phyloP scores from a whole-genome alignment of 441 rosid genomes.

The Rhodomyrtus psidioides region DNA sequence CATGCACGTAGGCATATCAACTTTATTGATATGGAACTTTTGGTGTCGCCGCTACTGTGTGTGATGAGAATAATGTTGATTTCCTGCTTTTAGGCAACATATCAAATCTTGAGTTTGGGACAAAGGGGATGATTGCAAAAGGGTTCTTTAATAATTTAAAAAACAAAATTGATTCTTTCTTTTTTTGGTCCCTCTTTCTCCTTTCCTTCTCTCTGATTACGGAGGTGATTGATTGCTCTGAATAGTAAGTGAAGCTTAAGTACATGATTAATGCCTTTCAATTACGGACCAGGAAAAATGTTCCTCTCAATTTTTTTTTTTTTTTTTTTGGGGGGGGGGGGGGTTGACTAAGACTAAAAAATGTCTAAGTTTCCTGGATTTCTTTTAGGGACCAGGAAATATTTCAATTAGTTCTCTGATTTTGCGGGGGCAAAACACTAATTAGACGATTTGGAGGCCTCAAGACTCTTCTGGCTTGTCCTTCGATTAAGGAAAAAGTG shows the following conservation, averaged over 20 bases:
- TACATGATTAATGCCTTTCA: not conserved
- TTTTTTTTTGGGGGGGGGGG: no score
- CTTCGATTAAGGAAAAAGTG: not conserved
- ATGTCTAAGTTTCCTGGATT: no score
- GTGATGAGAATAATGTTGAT: not conserved
- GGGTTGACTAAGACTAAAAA: not conserved
- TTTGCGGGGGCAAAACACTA: not conserved
- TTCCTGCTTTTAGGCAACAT: not conserved
- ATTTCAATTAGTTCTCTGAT: not conserved
- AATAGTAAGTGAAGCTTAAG: not conserved
- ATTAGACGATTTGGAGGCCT: not conserved
- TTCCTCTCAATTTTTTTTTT: no score
- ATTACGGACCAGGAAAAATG: not conserved
- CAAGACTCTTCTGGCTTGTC: not conserved
- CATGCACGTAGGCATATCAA: constrained; percentile 20
- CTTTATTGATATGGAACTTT: not conserved
- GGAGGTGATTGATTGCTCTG: not conserved
- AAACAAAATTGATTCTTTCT: not conserved
- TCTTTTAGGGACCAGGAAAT: no score
- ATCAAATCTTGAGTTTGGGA: not conserved
- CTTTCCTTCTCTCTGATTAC: not conserved
- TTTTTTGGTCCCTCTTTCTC: not conserved
- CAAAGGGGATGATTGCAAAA: not conserved
- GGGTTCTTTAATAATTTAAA: not conserved
- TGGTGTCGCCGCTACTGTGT: not conserved